phyloP scores from a whole-genome alignment of 1,284 basidiomycete species.

The Tylopilus sp. region DNA sequence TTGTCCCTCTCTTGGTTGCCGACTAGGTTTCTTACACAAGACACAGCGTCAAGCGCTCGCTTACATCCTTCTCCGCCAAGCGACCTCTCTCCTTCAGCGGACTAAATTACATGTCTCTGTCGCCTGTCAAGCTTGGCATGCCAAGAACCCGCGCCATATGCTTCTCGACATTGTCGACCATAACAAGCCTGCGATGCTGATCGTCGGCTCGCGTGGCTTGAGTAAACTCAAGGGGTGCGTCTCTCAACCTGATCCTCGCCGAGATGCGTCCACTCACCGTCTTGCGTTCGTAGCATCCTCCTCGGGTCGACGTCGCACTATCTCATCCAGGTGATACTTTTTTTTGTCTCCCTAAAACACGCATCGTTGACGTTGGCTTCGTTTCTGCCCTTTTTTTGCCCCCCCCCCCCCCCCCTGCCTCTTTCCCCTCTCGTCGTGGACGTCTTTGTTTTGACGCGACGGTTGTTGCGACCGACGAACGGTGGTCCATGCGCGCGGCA shows the following conservation, averaged over 20 bases:
- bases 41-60: slow-evolving; percentile 80
- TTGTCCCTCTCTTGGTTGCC: neutral
- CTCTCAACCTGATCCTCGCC: neutral
- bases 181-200: slow-evolving; percentile 87
- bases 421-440: too few species aligned
- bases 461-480: too few species aligned
- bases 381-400: neutral
- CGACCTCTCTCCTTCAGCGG: slow-evolving; percentile 84
- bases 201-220: slow-evolving; percentile 91
- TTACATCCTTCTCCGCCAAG: slow-evolving; percentile 85
- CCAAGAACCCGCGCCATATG: slow-evolving; percentile 93
- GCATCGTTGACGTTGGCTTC: slow-evolving; percentile 3
- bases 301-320: slow-evolving; percentile 98
- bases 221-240: slow-evolving; percentile 85
- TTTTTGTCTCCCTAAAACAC: neutral
- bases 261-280: neutral
- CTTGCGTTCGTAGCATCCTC: slow-evolving; percentile 62
- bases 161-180: slow-evolving; percentile 90
- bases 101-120: slow-evolving; percentile 85
- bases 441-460: too few species aligned
- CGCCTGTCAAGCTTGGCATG: slow-evolving; percentile 92
- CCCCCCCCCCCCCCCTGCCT: neutral
- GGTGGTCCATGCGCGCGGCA: too few species aligned
- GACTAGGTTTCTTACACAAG: slow-evolving; percentile 7
- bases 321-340: slow-evolving; percentile 69